phyloP scores from a whole-genome alignment of 1,139 yeast genomes.

The Pichia sp. region DNA sequence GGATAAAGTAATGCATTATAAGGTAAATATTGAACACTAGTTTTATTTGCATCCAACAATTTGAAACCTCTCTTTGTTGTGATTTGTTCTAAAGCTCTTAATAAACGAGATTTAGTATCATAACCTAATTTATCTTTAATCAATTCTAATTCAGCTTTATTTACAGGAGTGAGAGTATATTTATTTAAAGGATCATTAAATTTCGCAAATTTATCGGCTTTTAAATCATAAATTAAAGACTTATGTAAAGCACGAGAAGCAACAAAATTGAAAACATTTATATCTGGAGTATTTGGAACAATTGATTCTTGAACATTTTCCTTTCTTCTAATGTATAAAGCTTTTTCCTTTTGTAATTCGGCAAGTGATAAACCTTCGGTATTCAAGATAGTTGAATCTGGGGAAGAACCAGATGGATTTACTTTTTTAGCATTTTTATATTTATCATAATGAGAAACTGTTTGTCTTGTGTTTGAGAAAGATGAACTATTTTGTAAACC shows the following conservation, averaged over 20 bases:
- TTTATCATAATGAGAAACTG: conserved; percentile 17
- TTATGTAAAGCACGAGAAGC: conserved; percentile 11
- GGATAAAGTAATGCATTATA: conserved; percentile 19
- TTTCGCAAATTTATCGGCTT: conserved; percentile 5
- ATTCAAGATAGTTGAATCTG: conserved; percentile 7
- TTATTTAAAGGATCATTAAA: conserved; percentile 1
- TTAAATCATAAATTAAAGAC: conserved; percentile 3
- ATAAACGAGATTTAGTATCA: conserved; percentile 23
- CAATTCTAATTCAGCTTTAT: conserved; percentile 20
- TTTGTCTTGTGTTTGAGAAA: conserved; percentile 1
- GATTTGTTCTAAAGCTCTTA: conserved; percentile 26
- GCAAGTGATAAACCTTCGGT: conserved; percentile 15
- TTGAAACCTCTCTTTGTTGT: conserved; percentile 21
- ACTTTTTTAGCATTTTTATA: conserved; percentile 9
- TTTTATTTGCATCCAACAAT: conserved; percentile 13
- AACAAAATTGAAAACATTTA: conserved; percentile 5
- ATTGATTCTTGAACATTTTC: not conserved
- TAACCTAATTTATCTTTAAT: conserved; percentile 24
- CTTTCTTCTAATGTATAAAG: conserved; percentile 15
- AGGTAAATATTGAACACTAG: conserved; percentile 17
- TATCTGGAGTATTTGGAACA: conserved; percentile 1
- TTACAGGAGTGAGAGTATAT: conserved; percentile 4
- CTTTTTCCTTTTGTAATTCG: conserved; percentile 10
- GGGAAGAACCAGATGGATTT: not conserved
- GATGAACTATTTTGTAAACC: not conserved